These are phyloP conservation scores for Euphrasia arctica DNA, from an alignment of 305 asterid species.

Conservation along the genomic window DNA sequence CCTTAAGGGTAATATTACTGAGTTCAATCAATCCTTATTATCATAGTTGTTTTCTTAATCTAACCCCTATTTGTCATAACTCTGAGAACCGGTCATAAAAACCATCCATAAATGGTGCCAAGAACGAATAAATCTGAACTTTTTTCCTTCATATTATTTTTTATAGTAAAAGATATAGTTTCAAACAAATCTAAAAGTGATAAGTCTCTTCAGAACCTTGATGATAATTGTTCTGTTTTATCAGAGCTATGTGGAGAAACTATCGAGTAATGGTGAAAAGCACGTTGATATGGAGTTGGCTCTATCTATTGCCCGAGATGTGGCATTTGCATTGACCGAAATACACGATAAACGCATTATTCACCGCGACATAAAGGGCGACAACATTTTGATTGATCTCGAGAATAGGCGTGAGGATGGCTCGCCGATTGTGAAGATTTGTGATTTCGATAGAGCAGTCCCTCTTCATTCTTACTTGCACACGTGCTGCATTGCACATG, in stretches of 20 bases:
- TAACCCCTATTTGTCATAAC: no score
- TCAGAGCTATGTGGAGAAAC: slow-evolving; percentile 70
- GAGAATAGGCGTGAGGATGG: slow-evolving; percentile 60
- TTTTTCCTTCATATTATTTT: not conserved
- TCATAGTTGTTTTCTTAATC: no score
- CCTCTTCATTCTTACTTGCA: slow-evolving; percentile 76
- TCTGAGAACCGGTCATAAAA: no score
- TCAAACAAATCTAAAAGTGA: no score
- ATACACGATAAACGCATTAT: slow-evolving; percentile 56
- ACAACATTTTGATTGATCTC: slow-evolving; percentile 72
- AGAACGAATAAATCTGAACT: no score
- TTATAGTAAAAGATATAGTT: not conserved
- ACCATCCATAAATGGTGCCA: no score
- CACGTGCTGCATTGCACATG: slow-evolving; percentile 81
- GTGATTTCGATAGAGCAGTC: slow-evolving; percentile 80
- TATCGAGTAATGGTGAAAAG: slow-evolving; percentile 54
- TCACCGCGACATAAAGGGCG: slow-evolving; percentile 89
- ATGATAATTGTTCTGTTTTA: slow-evolving; percentile 14
- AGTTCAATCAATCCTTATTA: not conserved
- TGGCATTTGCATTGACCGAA: slow-evolving; percentile 28
- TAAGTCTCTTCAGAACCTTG: not conserved
- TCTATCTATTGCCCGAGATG: slow-evolving; percentile 28
- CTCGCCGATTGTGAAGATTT: slow-evolving; percentile 75
- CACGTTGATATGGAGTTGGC: slow-evolving; percentile 43
- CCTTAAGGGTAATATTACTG: slow-evolving; percentile 53